Evolutionary conservation across 202 grass and related monocot species (phyloP).

Genomic region (Carex sylvatica): DNA sequence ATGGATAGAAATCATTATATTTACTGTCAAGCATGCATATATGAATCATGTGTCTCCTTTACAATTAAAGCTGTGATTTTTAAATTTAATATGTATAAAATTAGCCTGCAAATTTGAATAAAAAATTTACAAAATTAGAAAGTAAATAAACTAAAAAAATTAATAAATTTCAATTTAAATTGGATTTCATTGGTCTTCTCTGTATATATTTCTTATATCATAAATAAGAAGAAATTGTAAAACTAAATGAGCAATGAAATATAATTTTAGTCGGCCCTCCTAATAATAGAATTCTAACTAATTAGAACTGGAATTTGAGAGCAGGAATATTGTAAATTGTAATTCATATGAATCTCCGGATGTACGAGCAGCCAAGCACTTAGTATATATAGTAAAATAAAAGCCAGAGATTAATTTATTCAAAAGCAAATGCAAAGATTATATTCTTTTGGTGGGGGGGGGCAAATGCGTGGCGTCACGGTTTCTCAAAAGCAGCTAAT

Average conservation of each 20-base stretch:
- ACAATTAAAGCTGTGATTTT: too few relatives aligned
- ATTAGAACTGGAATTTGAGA: neutral
- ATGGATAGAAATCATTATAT: too few relatives aligned
- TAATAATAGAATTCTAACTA: neutral
- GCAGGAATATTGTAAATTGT: neutral
- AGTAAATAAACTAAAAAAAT: neutral
- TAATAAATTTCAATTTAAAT: too few relatives aligned
- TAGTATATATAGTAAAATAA: neutral
- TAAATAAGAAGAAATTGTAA: too few relatives aligned
- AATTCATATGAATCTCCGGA: neutral
- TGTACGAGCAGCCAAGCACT: neutral
- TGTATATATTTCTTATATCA: too few relatives aligned
- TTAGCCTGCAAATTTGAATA: too few relatives aligned
- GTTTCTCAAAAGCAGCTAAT: conserved; percentile 11
- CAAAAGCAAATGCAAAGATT: conserved; percentile 13
- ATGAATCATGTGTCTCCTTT: too few relatives aligned
- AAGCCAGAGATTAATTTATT: neutral
- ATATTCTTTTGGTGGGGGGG: neutral
- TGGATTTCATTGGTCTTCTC: too few relatives aligned
- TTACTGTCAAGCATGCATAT: too few relatives aligned
- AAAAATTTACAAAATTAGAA: neutral
- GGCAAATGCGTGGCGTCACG: conserved; percentile 10
- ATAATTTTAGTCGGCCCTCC: too few relatives aligned
- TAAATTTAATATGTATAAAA: too few relatives aligned
- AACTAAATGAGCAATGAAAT: too few relatives aligned